A percentile compares a stretch with the other conserved stretches of the same genome.
phyloP scores from a whole-genome alignment of 73 alveolate genomes.

The Symbiodinium pilosum region DNA sequence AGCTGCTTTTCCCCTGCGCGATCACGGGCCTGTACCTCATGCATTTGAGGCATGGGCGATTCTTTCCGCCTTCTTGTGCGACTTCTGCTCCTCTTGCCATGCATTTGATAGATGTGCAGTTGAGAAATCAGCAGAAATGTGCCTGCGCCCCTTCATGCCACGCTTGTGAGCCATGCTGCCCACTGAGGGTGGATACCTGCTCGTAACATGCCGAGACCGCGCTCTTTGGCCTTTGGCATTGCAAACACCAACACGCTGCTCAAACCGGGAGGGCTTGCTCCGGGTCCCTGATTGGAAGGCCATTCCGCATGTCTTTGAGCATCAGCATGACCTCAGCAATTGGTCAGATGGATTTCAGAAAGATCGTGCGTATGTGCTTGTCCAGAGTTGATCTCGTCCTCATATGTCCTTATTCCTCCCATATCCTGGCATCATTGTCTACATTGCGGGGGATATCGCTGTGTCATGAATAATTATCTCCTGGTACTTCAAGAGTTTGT shows the following conservation, averaged over 20 bases:
- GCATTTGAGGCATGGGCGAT: background rate
- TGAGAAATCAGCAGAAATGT: background rate
- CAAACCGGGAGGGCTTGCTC: background rate
- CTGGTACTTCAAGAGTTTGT: no score
- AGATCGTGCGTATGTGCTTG: background rate
- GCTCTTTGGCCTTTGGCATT: background rate
- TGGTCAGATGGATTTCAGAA: background rate
- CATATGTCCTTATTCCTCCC: background rate
- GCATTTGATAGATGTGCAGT: background rate
- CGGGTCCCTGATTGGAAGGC: conserved; percentile 8
- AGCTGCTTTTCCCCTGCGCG: background rate
- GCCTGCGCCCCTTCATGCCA: conserved; percentile 6
- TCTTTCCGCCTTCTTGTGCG: background rate
- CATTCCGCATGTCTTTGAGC: conserved; percentile 31
- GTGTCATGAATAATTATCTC: no score
- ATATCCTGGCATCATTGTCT: no score
- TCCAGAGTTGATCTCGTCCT: background rate
- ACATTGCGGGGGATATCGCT: no score
- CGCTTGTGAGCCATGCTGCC: conserved; percentile 28
- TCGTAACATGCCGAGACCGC: background rate
- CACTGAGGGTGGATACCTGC: conserved; percentile 5
- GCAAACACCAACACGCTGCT: background rate
- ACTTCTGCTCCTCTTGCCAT: background rate
- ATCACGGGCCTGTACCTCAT: background rate
- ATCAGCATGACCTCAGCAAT: background rate